Base-by-base conservation (phyloP, 805 yeast species). In the Ogataea salicorniae region DNA sequence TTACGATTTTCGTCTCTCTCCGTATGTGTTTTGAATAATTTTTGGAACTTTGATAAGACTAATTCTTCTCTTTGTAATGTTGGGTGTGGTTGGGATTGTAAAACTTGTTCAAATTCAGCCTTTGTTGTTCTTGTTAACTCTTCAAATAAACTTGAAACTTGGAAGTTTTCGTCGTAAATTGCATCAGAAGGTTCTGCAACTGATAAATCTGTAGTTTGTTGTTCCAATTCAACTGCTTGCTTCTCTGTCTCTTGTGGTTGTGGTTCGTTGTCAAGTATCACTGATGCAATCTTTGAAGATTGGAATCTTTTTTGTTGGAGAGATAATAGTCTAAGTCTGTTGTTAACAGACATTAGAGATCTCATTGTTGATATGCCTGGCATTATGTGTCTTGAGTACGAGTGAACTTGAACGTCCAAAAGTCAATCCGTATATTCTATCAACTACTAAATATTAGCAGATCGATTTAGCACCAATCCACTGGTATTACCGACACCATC, bases 41-140 rank as follows among this genome's bases (percentile, higher is more conserved):
- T 47, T 26, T 59, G 53, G 46, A 64, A 64, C 37, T 55, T 60
- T 22, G 59, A 51, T 18, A 55, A 37, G 0, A 63, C 57, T 17
- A 60, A 42, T 20, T 55, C 60, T 38, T 64, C 68, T 52, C 68
- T 60, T 41, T 61, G 48, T 16, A 55, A 51, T 11, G 67, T 54
- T 34, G 69, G 67, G 23, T 49, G 43, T 20, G 66, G 64, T 13
- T 54, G 48, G 2, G 54, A 45, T 31, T 54, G 53, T n/a, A 64
- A 33, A 18, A 62, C 35, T 37, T 46, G 55, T 40, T 64, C 62
- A 39, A 63, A 55, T 55, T 64, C 61, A 6, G 50, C 55, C 18
- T 51, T 51, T 2, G 60, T 49, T 52, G 61, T 49, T 18, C 52
- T 46, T 16, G 54, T 42, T n/a, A 63, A 39, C 18, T 59, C 53